Evolutionary conservation across 805 yeast genomes (phyloP).

Genomic region (Yarrowia osloensis): DNA sequence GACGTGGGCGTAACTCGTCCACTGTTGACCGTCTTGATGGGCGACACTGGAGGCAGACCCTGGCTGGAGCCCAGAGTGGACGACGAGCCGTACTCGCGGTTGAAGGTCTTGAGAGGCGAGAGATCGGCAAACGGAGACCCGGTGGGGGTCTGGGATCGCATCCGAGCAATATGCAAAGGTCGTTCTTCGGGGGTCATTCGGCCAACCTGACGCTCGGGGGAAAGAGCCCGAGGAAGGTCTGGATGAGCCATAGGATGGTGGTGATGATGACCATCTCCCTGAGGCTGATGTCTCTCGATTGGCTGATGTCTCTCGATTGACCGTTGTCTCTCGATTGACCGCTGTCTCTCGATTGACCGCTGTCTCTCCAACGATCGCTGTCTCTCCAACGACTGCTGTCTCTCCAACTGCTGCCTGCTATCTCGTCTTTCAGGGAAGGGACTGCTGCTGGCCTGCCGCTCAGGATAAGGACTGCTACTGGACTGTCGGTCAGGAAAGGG

Average conservation of each 20-base stretch:
- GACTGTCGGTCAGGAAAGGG: not conserved
- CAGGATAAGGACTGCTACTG: not conserved
- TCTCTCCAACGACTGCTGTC: no score
- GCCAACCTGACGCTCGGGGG: constrained; percentile 18
- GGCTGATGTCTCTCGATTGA: no score
- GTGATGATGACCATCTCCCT: not conserved
- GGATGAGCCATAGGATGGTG: constrained; percentile 4
- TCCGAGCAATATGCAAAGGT: not conserved
- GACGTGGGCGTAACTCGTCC: constrained; percentile 21
- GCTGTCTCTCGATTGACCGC: no score
- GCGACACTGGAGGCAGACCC: constrained; percentile 21
- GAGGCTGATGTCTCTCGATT: not conserved
- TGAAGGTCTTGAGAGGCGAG: constrained; percentile 19
- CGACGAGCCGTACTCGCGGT: not conserved
- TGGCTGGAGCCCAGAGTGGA: constrained; percentile 1
- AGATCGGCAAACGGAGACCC: constrained; percentile 8
- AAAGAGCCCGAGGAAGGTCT: not conserved
- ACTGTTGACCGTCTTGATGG: constrained; percentile 22
- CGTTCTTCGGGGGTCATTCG: constrained; percentile 18
- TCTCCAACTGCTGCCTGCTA: not conserved
- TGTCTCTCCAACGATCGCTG: no score
- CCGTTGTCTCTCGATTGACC: no score
- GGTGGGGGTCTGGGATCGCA: not conserved
- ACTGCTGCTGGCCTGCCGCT: not conserved
- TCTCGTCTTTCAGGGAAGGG: constrained; percentile 6